Evolutionary conservation across 2,329 filamentous ascomycete species (phyloP), one percentile per base, ranked within the genome.

Genomic region (Penicillium sp.): DNA sequence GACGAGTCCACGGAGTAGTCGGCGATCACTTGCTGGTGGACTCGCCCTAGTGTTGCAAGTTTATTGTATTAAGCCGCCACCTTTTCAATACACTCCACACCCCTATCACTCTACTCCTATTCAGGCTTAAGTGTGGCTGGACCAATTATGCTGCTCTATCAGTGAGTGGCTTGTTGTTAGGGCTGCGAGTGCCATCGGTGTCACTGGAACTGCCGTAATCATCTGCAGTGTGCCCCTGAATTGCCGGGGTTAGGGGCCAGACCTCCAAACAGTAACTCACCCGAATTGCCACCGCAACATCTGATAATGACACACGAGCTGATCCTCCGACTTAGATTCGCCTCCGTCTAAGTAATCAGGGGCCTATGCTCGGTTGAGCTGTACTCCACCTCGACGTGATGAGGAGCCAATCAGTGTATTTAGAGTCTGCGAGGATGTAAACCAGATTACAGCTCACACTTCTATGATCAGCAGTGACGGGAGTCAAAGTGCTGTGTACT

Each of bases 11-110:
- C 20, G 20, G 20, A 23, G 20, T 59, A 54, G 54, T 55, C 48
- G 48, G 29, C 52, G 54, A 57, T 57, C 56, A 53, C 48, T 55
- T 37, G 46, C 47, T 45, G 49, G 32, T 44, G 53, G 27, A 46
- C 52, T 53, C 31, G 40, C 24, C 45, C 57, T 60, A 57, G 56
- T 55, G 57, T 61, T 46, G 45, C 57, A 60, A 48, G 53, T 57
- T 58, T 54, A 60, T 54, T 56, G 49, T 47, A 47, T 27, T 41
- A 18, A 44, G 35, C 48, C 38, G 35, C 48, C 38, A 39, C 31
- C 12, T 33, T 42, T 43, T 15, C 31, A 39, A 48, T 44, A 48
- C 41, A n/a, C 15, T 18, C 37, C n/a, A 24, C 41, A 33, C 27
- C 20, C 6, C 46, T 41, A 50, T 49, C 47, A 33, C 42, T 37